These are phyloP conservation scores for Cordyceps fumosorosea DNA, from an alignment of 2,329 filamentous ascomycete genomes.

Conservation along the genomic window DNA sequence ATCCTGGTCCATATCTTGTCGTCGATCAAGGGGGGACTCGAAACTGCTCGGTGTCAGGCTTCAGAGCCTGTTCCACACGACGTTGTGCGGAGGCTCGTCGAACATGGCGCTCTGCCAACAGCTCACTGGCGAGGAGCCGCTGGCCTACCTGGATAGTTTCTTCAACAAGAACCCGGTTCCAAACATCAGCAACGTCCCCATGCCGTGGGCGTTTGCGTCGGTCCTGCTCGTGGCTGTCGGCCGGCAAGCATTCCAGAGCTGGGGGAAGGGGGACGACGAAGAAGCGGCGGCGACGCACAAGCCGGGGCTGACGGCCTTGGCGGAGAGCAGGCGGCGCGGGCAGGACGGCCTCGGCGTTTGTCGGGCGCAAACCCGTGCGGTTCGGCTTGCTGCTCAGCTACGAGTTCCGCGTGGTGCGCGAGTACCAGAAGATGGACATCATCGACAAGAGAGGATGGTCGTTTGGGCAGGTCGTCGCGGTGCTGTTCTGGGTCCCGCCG, in stretches of 20 bases:
- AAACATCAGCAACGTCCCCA: background rate
- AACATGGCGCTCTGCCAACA: conserved; percentile 6
- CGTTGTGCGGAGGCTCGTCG: background rate
- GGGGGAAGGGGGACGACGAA: background rate
- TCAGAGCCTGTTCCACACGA: background rate
- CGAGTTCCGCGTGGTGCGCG: background rate
- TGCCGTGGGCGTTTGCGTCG: background rate
- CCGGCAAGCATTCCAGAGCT: background rate
- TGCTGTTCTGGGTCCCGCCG: background rate
- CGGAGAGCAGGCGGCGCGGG: background rate
- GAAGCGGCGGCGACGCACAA: background rate
- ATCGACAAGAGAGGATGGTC: conserved; percentile 2
- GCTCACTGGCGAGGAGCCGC: background rate
- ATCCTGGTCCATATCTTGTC: background rate
- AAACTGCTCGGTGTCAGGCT: background rate
- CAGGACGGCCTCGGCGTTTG: background rate
- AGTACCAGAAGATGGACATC: conserved; percentile 8
- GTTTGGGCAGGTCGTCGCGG: background rate
- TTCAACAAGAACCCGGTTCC: background rate
- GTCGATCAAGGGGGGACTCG: background rate
- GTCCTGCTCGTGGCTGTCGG: background rate
- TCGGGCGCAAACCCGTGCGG: background rate
- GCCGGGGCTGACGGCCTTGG: background rate
- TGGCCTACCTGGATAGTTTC: no score
- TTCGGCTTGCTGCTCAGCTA: background rate